Percentiles rank a stretch among this genome's conserved stretches.
Conservation (phyloP, 768 basidiomycete genomes). For the Mrakia frigida region DNA sequence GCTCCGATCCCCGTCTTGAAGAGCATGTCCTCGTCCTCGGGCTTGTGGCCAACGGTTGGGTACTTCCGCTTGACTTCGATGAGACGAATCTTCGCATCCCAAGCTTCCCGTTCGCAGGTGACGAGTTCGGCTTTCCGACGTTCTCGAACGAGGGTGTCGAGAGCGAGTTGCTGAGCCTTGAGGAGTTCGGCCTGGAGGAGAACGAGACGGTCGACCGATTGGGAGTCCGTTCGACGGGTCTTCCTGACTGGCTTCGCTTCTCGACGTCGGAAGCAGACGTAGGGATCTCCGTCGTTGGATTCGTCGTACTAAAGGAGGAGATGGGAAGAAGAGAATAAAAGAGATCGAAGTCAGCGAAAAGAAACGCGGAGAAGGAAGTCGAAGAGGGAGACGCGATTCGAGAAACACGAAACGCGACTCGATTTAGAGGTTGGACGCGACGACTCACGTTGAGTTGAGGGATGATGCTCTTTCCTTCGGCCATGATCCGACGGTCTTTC, state of each 20-base stretch:
- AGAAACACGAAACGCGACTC: not conserved
- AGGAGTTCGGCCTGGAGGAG: slow-evolving; percentile 72
- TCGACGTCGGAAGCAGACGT: slow-evolving; percentile 92
- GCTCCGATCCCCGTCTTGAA: slow-evolving; percentile 33
- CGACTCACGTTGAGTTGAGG: slow-evolving; percentile 74
- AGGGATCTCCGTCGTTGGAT: slow-evolving; percentile 81
- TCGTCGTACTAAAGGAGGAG: slow-evolving; percentile 64
- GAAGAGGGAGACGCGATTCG: not conserved
- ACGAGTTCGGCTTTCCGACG: slow-evolving; percentile 63
- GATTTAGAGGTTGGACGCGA: not conserved
- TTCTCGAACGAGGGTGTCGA: slow-evolving; percentile 65
- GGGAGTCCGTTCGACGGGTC: slow-evolving; percentile 83
- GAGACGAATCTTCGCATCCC: slow-evolving; percentile 70
- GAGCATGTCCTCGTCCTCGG: slow-evolving; percentile 45
- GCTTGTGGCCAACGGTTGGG: slow-evolving; percentile 42
- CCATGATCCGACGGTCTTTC: slow-evolving; percentile 73
- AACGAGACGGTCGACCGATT: slow-evolving; percentile 79
- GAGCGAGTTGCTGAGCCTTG: slow-evolving; percentile 67
- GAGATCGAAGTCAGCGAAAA: not conserved
- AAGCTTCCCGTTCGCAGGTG: slow-evolving; percentile 59
- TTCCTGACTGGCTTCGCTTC: slow-evolving; percentile 92
- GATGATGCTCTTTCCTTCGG: slow-evolving; percentile 77
- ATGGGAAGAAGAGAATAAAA: slow-evolving; percentile 19
- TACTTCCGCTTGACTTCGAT: slow-evolving; percentile 73
- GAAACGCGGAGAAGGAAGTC: no score